phyloP scores from a whole-genome alignment of 2,329 filamentous ascomycete genomes.

The Penicillium sclerotiorum region DNA sequence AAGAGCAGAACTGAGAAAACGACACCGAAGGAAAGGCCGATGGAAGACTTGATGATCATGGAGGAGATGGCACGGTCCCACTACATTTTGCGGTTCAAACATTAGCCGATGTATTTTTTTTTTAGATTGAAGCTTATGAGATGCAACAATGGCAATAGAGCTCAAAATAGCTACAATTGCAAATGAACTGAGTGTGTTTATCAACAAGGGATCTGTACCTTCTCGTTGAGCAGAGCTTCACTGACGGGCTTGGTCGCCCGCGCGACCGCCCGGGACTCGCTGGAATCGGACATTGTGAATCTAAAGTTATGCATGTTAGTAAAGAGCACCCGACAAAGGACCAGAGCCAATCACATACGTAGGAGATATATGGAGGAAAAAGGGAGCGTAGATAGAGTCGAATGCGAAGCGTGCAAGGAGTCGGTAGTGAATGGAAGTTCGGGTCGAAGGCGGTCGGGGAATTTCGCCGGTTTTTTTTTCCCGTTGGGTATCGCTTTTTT shows the following conservation, averaged over 20 bases:
- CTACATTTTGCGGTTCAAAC: constrained; percentile 51
- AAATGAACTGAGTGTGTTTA: neutral
- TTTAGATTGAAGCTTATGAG: neutral
- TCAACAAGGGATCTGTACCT: constrained; percentile 64
- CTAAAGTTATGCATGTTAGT: constrained; percentile 22
- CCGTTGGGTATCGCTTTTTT: constrained; percentile 28
- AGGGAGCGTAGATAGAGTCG: constrained; percentile 19
- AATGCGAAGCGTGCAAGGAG: constrained; percentile 26
- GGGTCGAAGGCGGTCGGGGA: constrained; percentile 43
- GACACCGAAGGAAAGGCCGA: constrained; percentile 95
- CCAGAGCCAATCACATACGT: constrained; percentile 9
- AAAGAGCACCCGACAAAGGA: neutral
- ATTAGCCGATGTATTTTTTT: constrained; percentile 19
- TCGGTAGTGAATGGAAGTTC: constrained; percentile 27
- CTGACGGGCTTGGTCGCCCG: constrained; percentile 79
- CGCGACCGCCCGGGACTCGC: constrained; percentile 60
- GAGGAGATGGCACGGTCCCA: constrained; percentile 99
- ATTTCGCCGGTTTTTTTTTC: constrained; percentile 37
- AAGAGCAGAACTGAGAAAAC: constrained; percentile 98
- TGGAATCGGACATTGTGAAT: constrained; percentile 59
- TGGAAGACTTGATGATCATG: constrained; percentile 91
- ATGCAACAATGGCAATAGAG: neutral
- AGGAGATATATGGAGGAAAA: constrained; percentile 20
- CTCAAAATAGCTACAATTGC: neutral
- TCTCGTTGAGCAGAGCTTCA: constrained; percentile 97